Evolutionary conservation across 2,329 filamentous ascomycete species (phyloP), one percentile per base, ranked within the genome.

Genomic region (Dothidotthia symphoricarpi): DNA sequence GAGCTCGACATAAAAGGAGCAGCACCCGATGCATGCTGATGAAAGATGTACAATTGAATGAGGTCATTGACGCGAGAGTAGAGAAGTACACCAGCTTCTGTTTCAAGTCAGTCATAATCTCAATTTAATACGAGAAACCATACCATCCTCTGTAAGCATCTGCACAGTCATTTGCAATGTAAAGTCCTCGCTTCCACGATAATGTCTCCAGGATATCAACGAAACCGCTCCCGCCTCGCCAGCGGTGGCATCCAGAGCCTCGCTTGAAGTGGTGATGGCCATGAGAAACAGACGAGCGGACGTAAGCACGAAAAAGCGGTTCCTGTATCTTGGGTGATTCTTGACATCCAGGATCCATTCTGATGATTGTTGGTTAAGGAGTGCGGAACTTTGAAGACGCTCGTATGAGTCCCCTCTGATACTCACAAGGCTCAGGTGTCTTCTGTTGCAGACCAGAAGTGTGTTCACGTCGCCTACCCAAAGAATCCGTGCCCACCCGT

Each of bases 231-330:
- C 55, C n/a, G 61, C 45, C 16, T 50, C 47, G 3, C 43, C 28
- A 14, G 40, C 19, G 27, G 26, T 57, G 17, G 43, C 38, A 31
- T 49, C 52, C 14, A 39, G 30, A 16, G 35, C 43, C 26, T 62
- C 52, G 24, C 59, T 57, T 14, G 63, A 39, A 15, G 55, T 50
- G 6, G 47, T 57, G 13, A 77, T 53, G 31, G 73, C 67, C n/a
- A 80, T 48, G 66, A 77, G 71, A 24, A 75, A 66, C 0, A 85
- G 38, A 17, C 67, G 68, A 0, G 68, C 69, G 10, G 72, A 74
- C 1, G 81, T 86, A 29, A 86, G 64, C 8, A 86, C 65, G 39
- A 82, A 77, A 1, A 81, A 52, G n/a, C 78, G 73, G 16, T 69
- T 67, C 4, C 69, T 64, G 36, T 74, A 66, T 2, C 61, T 53